phyloP scores from a whole-genome alignment of 331 rosid genomes.

The Spiraea crenata region DNA sequence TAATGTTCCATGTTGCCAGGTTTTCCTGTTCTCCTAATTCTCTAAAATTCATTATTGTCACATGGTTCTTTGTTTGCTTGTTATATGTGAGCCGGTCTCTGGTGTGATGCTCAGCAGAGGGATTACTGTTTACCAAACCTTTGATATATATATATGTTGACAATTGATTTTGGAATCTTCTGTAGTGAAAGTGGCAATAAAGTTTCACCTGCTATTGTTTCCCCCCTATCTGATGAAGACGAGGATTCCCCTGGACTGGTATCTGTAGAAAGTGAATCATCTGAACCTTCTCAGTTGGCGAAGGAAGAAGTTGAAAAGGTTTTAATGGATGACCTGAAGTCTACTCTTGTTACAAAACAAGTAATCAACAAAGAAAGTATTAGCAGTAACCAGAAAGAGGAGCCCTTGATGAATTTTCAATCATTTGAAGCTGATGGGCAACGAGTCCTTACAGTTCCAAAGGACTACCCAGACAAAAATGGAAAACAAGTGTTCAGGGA shows the following conservation, averaged over 20 bases:
- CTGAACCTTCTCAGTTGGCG: constrained; percentile 6
- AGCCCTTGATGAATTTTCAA: constrained; percentile 24
- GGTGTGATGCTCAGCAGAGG: constrained; percentile 13
- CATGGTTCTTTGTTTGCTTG: constrained; percentile 8
- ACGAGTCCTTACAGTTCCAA: constrained; percentile 25
- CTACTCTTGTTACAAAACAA: constrained; percentile 27
- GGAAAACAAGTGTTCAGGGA: constrained; percentile 13
- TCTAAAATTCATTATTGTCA: constrained; percentile 6
- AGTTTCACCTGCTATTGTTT: constrained; percentile 40
- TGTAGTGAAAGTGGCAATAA: constrained; percentile 46
- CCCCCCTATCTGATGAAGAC: constrained; percentile 44
- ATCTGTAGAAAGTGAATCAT: constrained; percentile 23
- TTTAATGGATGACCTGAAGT: constrained; percentile 14
- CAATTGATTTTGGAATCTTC: constrained; percentile 26
- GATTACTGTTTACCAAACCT: constrained; percentile 6
- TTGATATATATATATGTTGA: constrained; percentile 12
- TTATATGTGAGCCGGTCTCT: constrained; percentile 13
- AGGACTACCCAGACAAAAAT: constrained; percentile 14
- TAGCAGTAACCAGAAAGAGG: constrained; percentile 29
- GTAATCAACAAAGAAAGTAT: constrained; percentile 22
- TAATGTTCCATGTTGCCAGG: constrained; percentile 85
- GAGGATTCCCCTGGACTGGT: constrained; percentile 29
- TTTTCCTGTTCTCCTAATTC: constrained; percentile 24
- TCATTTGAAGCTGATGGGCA: constrained; percentile 36
- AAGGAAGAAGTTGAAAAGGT: constrained; percentile 40